Evolutionary conservation across 352 stramenopile species (phyloP), one percentile per base, ranked within the genome.

Genomic region (Globisporangium emineosum): DNA sequence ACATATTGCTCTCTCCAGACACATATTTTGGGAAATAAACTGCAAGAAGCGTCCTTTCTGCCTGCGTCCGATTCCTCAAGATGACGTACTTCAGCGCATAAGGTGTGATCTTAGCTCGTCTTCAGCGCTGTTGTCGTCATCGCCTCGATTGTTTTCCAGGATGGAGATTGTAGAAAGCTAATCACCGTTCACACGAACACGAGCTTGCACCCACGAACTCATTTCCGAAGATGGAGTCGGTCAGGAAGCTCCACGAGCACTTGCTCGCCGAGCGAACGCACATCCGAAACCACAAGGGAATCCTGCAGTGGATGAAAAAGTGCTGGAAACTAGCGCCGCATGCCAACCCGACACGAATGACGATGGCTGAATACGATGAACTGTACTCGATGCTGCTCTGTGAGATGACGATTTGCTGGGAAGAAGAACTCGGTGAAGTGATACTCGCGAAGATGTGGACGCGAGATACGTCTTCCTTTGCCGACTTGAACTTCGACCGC

Each of bases 401-500:
- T 30, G 73, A 85, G 47, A 82, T 85, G 79, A 85, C 76, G 10
- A 75, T 86, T 40, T 89, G 74, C 70, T 86, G 75, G 75, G 79
- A 86, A 19, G 71, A 88, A 35, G 77, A 86, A 49, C 71, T 79
- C 5, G 78, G 75, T 42, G 70, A 82, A 55, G 60, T 65, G 29
- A 63, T 85, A 9, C 43, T 85, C 40, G 27, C 17, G 43, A 88
- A 86, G 56, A 79, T 88, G 72, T 83, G 79, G 70, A 60, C 62
- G 29, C 76, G 74, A 9, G 76, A 86, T 50, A 70, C 71, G 27
- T 70, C 57, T 12, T 68, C 59, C 25, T 73, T 81, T 56, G 1
- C 40, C 15, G 57, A 70, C 6, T 64, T 89, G 33, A 73, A 84
- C 67, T 75, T 80, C 19, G 67, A 84, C 12, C 75, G 79, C 30